Conservation (phyloP, 2,329 filamentous ascomycete species). For the Fusarium duplospermum region DNA sequence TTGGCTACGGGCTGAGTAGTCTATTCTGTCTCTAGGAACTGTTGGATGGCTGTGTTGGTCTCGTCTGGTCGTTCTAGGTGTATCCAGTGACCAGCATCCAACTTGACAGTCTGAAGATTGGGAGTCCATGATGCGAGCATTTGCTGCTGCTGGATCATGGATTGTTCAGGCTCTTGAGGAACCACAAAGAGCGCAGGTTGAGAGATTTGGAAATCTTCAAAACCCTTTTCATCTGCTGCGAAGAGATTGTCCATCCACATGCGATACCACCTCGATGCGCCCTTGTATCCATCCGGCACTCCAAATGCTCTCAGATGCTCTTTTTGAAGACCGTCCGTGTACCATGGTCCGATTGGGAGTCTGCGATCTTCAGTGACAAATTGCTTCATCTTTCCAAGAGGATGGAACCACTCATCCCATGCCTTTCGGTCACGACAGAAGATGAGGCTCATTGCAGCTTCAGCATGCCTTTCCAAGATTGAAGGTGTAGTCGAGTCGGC, state of each 20-base stretch:
- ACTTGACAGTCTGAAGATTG: constrained; percentile 51
- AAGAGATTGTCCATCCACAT: constrained; percentile 48
- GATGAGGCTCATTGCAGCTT: constrained; percentile 45
- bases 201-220: constrained; percentile 23
- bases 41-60: constrained; percentile 40
- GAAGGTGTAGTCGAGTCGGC: constrained; percentile 24
- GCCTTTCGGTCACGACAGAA: constrained; percentile 40
- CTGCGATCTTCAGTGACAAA: constrained; percentile 41
- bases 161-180: constrained; percentile 20
- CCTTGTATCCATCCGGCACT: constrained; percentile 43
- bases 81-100: constrained; percentile 52
- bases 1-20: constrained; percentile 51
- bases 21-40: constrained; percentile 22
- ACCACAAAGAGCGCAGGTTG: constrained; percentile 42
- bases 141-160: constrained; percentile 39
- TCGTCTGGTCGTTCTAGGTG: constrained; percentile 45
- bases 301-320: constrained; percentile 41
- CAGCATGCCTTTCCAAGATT: constrained; percentile 39
- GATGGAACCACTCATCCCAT: constrained; percentile 46
- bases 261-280: constrained; percentile 46
- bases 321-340: constrained; percentile 33
- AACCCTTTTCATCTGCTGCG: constrained; percentile 39
- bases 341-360: constrained; percentile 43
- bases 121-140: constrained; percentile 44
- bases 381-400: constrained; percentile 42